Evolutionary conservation across 352 stramenopile genomes (phyloP), one percentile per base, ranked within the genome.

Genomic region (Globisporangium carolinianum): DNA sequence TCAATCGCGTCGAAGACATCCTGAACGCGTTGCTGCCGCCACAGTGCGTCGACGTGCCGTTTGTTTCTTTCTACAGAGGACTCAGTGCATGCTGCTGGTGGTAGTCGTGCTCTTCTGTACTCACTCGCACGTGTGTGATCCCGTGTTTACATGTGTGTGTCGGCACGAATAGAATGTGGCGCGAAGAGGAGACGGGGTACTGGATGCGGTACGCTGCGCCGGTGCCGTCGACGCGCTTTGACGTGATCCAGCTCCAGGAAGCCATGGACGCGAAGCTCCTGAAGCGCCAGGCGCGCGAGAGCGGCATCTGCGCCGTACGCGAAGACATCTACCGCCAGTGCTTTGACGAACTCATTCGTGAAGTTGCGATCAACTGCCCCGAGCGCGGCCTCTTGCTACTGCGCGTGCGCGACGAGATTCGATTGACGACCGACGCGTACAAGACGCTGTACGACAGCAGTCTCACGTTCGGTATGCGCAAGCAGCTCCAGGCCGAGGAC

Each of bases 371-470:
- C 55, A 94, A 98, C 57, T 86, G 84, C 35, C 88, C 94, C 0
- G 92, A 98, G 74, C 76, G 92, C 47, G 93, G 94, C 7, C 73
- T 98, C 37, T 62, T 98, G 48, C 68, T 98, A 3, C 59, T 98
- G 41, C 86, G 94, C n/a, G 84, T 96, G 32, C 82, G 91, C 6
- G 91, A 98, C 75, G 94, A 98, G 67, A 87, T 97, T 24, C 81
- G 84, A 36, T 94, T 98, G 66, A 97, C 92, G 0, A 96, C 95
- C 9, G 94, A 98, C 58, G 94, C 93, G 4, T 98, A 98, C 81
- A 97, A 98, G 71, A 97, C 88, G 35, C 71, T 98, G 24, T 98
- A 97, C 68, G 90, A 97, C 61, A 96, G 81, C 66, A 95, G 78
- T 69, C 85, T 98, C 15, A 94, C 79, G 12, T 98, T 98, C 58